Percentiles rank a stretch among this genome's conserved stretches.
These are phyloP conservation scores for Grammothele lineata DNA, from an alignment of 768 basidiomycete species.

Conservation along the genomic window DNA sequence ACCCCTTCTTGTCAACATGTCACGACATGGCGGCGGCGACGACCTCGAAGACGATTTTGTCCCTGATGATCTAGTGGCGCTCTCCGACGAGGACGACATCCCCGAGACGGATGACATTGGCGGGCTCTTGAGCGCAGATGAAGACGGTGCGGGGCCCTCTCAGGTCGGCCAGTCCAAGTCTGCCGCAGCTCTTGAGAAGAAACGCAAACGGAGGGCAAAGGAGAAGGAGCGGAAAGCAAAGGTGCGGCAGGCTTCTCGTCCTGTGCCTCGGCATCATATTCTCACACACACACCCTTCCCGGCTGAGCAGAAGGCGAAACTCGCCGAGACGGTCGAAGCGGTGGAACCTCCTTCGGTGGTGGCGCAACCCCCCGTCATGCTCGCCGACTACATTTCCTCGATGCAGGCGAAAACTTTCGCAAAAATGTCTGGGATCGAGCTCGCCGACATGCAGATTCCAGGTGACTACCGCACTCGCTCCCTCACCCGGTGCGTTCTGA, in stretches of 20 bases:
- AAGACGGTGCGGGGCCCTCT: constrained; percentile 31
- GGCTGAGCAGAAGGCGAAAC: constrained; percentile 67
- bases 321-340: constrained; percentile 41
- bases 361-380: constrained; percentile 47
- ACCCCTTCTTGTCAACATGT: too few species aligned
- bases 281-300: too few species aligned
- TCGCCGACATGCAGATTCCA: constrained; percentile 74
- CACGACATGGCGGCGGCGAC: constrained; percentile 43
- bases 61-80: constrained; percentile 60
- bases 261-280: background rate
- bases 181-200: constrained; percentile 41
- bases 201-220: constrained; percentile 69
- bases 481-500: constrained; percentile 14
- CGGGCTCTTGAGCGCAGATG: constrained; percentile 43
- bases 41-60: constrained; percentile 84
- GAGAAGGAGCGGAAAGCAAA: constrained; percentile 73
- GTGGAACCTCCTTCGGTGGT: constrained; percentile 44
- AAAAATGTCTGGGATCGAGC: constrained; percentile 70
- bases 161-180: constrained; percentile 14
- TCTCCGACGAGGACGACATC: constrained; percentile 54
- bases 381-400: constrained; percentile 60
- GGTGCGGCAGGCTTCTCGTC: constrained; percentile 33
- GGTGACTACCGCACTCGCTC: constrained; percentile 42
- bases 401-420: constrained; percentile 70
- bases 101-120: constrained; percentile 33